Base-by-base conservation (phyloP, 2,329 filamentous ascomycete species). In the Xylariaceae sp. region DNA sequence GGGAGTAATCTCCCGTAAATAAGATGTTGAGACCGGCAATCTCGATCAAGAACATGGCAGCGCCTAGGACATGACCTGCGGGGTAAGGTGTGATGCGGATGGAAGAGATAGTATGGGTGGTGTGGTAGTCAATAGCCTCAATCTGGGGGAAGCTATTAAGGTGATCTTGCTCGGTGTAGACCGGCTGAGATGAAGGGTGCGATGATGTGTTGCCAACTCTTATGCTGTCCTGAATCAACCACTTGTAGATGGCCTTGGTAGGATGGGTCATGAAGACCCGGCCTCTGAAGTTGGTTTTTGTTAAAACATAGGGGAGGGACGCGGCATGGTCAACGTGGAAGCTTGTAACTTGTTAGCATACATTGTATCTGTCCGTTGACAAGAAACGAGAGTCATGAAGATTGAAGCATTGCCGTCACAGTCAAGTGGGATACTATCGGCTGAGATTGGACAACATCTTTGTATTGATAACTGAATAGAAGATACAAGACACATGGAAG, bases 231-330 rank as follows among this genome's bases (percentile, higher is more conserved):
- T 96, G 92, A 64, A 97, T 97, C 55, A 97, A 85, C 93, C 94
- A 97, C 77, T 97, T 97, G 83, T 99, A 99, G 73, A 99, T 99
- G 68, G 94, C 94, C 75, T 99, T 97, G 51, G 94, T 99, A 1
- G 94, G 92, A 78, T 99, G 94, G 55, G 94, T 99, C 93, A 97
- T 99, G 78, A 97, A 97, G 62, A 97, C 93, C 18, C 92, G 87
- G 53, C 94, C 94, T 66, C 89, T 88, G 79, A 99, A 99, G 74
- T 97, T 97, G 44, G 94, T 97, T 78, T 99, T 99, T 65, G 93
- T 90, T 65, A 99, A 83, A 61, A 99, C 94, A 73, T 97, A 99
- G 50, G 94, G 94, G 51, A 99, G 80, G n/a, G 93, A 96, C 13
- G 93, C 93, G n/a, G 94, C 94, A 78, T 99, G 94, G 72, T 99